Percentiles rank a stretch among this genome's conserved stretches.
phyloP scores from a whole-genome alignment of 768 basidiomycete species.

The Serendipita indica region DNA sequence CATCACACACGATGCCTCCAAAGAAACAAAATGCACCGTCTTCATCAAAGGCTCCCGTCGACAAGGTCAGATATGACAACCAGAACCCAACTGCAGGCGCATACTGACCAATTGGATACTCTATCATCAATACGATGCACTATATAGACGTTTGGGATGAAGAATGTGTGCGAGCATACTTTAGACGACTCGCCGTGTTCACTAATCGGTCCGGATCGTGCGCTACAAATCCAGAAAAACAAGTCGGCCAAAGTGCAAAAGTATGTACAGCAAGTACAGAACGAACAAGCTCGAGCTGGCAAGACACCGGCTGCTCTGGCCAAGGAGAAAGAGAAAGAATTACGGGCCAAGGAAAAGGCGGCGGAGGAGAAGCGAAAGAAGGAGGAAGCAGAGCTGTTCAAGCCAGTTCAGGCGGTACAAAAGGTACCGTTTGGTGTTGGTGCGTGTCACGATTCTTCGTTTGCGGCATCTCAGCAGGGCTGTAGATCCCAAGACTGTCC shows the following conservation, averaged over 20 bases:
- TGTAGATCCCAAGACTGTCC: conserved; percentile 81
- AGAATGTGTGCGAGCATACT: conserved; percentile 44
- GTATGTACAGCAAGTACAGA: conserved; percentile 64
- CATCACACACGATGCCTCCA: conserved; percentile 69
- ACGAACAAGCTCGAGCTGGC: conserved; percentile 55
- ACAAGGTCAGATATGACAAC: conserved; percentile 57
- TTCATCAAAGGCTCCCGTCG: conserved; percentile 60
- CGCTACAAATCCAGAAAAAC: no score
- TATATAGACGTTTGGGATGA: conserved; percentile 69
- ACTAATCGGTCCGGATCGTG: conserved; percentile 4
- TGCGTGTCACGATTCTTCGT: conserved; percentile 16
- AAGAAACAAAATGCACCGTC: conserved; percentile 48
- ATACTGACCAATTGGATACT: conserved; percentile 12
- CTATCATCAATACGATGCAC: no score
- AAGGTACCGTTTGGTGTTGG: conserved; percentile 83
- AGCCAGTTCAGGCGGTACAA: conserved; percentile 56
- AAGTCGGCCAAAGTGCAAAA: conserved; percentile 88
- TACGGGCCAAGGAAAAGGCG: conserved; percentile 55
- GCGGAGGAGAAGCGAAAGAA: conserved; percentile 75
- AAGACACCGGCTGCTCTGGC: conserved; percentile 67
- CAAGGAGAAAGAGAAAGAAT: conserved; percentile 72
- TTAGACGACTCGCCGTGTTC: no score
- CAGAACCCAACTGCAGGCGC: background rate
- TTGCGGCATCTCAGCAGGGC: background rate
- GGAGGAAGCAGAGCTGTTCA: conserved; percentile 72